A percentile compares a stretch with the other conserved stretches of the same genome.
Evolutionary conservation across 106 monocot species (phyloP).

Genomic region (Dendrobium chrysotoxum): DNA sequence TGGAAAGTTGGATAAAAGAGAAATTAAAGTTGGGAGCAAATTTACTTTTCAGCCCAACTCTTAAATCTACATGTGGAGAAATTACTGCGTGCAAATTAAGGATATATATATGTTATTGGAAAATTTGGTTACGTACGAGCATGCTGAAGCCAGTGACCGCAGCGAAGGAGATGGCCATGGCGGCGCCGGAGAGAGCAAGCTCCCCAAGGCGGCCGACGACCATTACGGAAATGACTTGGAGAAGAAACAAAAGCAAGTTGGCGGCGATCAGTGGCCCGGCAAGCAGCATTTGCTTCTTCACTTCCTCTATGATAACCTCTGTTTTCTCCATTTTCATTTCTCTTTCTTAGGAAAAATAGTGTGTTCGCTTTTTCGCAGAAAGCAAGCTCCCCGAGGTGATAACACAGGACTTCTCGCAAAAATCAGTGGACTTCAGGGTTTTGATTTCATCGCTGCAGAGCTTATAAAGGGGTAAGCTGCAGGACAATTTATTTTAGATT

Average conservation of each 20-base stretch:
- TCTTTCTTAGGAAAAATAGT: background rate
- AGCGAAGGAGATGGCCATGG: background rate
- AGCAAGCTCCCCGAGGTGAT: no score
- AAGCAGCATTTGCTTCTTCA: background rate
- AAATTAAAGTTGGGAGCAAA: no score
- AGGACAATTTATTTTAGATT: no score
- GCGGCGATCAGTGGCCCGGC: background rate
- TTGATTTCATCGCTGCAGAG: no score
- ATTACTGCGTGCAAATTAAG: background rate
- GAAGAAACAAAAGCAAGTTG: background rate
- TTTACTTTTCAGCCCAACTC: background rate
- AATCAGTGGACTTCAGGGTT: no score
- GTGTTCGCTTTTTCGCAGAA: no score
- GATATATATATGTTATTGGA: background rate
- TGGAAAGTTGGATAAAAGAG: no score
- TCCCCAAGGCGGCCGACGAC: background rate
- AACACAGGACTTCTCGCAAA: no score
- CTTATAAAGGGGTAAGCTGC: no score
- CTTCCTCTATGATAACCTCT: background rate
- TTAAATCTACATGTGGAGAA: background rate
- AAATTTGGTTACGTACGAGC: background rate
- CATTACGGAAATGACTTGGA: background rate
- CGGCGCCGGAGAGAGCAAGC: background rate
- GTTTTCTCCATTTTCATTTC: background rate
- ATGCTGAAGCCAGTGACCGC: background rate